Base-by-base conservation (phyloP, 495 filamentous ascomycete genomes). In the Aspergillus leporis region DNA sequence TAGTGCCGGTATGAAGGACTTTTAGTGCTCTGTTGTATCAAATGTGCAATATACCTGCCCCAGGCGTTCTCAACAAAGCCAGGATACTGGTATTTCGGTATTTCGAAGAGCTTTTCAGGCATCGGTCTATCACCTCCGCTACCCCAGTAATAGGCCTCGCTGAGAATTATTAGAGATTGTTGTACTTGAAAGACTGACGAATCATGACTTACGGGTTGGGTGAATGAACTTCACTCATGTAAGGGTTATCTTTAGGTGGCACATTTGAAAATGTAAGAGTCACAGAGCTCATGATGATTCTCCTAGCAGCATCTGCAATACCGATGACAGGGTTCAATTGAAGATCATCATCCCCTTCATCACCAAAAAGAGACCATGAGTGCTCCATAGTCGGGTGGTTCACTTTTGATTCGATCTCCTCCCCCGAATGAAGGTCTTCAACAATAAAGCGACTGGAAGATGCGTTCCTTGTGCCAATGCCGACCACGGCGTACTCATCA, bases 401-500 rank as follows among this genome's bases (percentile, higher is more conserved):
- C 31, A 51, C 21, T 25, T 14, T 38, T 38, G 19, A 46, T 12
- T 32, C 1, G 25, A 38, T n/a, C 25, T 31, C 18, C 13, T 18
- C 5, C 9, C 62, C 59, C 9, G 62, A 48, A 16, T 28, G 34
- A 22, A 48, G 12, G 31, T 67, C 41, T 34, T 61, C 55, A 28
- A 67, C 40, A 13, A 56, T 14, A n/a, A 53, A 59, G 2, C 14
- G 51, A 31, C 14, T n/a, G 28, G 32, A n/a, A 18, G 2, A 43
- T 8, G 21, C 28, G 16, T 28, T 38, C 13, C 45, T 18, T 18
- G 6, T 1, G 13, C 59, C 50, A 13, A 32, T 28, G 13, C 38
- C 41, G 25, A 67, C 36, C 3, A 61, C n/a, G 6, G 58, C 51
- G 46, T 67, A 67, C 5, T 61, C 25, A 38, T 67, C 56, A 43